phyloP scores from a whole-genome alignment of 2,329 filamentous ascomycete species.

The Raffaelea arxii region DNA sequence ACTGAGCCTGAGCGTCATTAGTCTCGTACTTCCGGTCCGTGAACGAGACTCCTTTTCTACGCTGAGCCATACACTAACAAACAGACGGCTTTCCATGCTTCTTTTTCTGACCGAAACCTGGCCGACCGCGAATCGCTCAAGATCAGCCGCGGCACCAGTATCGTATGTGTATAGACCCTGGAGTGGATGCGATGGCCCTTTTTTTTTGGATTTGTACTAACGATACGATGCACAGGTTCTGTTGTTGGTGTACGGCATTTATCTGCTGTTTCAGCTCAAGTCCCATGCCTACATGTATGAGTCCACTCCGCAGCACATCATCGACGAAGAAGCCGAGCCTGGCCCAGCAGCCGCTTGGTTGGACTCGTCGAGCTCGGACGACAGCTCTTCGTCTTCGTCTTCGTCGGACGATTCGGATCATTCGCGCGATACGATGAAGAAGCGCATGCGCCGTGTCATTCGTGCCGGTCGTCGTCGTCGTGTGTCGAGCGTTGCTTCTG shows the following conservation, averaged over 20 bases:
- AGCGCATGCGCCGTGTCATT: conserved; percentile 52
- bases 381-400: conserved; percentile 34
- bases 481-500: conserved; percentile 49
- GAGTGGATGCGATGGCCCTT: not conserved
- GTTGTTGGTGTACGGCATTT: conserved; percentile 71
- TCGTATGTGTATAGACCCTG: conserved; percentile 42
- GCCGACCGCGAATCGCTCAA: conserved; percentile 67
- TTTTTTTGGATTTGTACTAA: not conserved
- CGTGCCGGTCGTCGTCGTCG: conserved; percentile 31
- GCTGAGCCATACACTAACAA: not conserved
- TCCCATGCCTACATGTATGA: conserved; percentile 88
- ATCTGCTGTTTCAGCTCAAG: conserved; percentile 84
- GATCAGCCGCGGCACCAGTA: conserved; percentile 82
- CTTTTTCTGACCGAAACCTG: conserved; percentile 52
- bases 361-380: conserved; percentile 47
- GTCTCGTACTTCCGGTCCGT: conserved; percentile 75
- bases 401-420: conserved; percentile 47
- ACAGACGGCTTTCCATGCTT: conserved; percentile 83
- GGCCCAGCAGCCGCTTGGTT: conserved; percentile 76
- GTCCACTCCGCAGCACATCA: conserved; percentile 83
- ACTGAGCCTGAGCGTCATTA: conserved; percentile 82
- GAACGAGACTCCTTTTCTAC: too few species aligned
- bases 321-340: conserved; percentile 83
- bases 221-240: conserved; percentile 49
- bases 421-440: conserved; percentile 42